These are phyloP conservation scores for Tylopilus sp. DNA, from an alignment of 1,284 basidiomycete genomes.

Conservation along the genomic window DNA sequence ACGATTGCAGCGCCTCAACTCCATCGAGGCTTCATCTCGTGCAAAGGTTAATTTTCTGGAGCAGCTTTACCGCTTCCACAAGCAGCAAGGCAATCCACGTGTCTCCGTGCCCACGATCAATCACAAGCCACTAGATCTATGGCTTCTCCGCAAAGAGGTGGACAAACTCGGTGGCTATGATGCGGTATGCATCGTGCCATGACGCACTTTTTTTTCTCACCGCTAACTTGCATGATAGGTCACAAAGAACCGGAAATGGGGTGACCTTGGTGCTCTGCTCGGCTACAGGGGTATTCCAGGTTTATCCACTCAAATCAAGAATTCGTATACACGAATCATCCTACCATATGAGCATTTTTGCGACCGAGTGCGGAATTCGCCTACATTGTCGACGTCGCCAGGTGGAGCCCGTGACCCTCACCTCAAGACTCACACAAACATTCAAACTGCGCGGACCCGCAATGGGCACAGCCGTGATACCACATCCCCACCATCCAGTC, in stretches of 20 bases:
- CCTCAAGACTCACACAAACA: slow-evolving; percentile 45
- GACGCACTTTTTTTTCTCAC: slow-evolving; percentile 23
- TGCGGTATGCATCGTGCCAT: slow-evolving; percentile 51
- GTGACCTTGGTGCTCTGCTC: slow-evolving; percentile 75
- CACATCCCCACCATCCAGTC: slow-evolving; percentile 60
- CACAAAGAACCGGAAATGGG: slow-evolving; percentile 80
- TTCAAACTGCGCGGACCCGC: slow-evolving; percentile 42
- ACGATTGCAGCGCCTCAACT: slow-evolving; percentile 91
- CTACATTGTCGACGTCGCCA: slow-evolving; percentile 46
- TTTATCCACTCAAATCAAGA: slow-evolving; percentile 84
- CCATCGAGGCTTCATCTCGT: slow-evolving; percentile 94
- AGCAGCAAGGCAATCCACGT: slow-evolving; percentile 83
- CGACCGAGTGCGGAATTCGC: slow-evolving; percentile 68
- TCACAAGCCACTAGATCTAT: slow-evolving; percentile 89
- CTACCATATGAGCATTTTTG: slow-evolving; percentile 93
- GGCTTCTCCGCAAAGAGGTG: slow-evolving; percentile 90
- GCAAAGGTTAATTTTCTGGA: slow-evolving; percentile 98
- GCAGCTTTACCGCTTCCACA: slow-evolving; percentile 91
- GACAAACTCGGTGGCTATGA: slow-evolving; percentile 86
- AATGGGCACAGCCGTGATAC: slow-evolving; percentile 39
- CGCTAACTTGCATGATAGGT: slow-evolving; percentile 51
- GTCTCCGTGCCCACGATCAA: slow-evolving; percentile 92
- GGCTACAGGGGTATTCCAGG: slow-evolving; percentile 83
- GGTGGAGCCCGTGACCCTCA: slow-evolving; percentile 39
- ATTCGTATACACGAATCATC: slow-evolving; percentile 88